Conservation (phyloP, 2,329 filamentous ascomycete genomes). For the Botryotinia calthae region DNA sequence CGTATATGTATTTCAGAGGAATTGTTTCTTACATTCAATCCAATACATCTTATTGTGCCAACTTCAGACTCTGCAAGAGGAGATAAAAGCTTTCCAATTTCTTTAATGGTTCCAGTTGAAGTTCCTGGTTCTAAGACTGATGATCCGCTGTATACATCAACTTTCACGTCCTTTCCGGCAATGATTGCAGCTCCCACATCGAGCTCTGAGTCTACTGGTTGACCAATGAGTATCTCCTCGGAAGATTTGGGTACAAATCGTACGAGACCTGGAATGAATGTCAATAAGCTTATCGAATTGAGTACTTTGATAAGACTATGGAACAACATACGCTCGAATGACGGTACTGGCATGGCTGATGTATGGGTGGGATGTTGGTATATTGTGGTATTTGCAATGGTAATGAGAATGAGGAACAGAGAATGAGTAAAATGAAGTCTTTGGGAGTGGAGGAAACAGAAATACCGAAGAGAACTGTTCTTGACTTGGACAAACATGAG, state of each 20-base stretch:
- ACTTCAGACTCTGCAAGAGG: slow-evolving; percentile 46
- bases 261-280: slow-evolving; percentile 50
- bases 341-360: slow-evolving; percentile 21
- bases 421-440: background rate
- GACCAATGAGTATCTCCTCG: slow-evolving; percentile 52
- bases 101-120: slow-evolving; percentile 47
- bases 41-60: slow-evolving; percentile 50
- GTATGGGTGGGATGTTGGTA: background rate
- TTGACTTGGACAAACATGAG: background rate
- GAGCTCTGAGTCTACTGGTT: slow-evolving; percentile 48
- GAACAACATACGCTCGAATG: slow-evolving; percentile 31
- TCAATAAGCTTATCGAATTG: background rate
- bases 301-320: background rate
- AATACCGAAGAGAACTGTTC: background rate
- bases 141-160: slow-evolving; percentile 55
- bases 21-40: slow-evolving; percentile 45
- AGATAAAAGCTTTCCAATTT: slow-evolving; percentile 45
- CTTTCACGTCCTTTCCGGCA: slow-evolving; percentile 54
- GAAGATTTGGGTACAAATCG: slow-evolving; percentile 56
- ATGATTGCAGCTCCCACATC: slow-evolving; percentile 58
- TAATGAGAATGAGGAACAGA: background rate
- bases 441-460: background rate
- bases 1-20: background rate
- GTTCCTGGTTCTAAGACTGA: slow-evolving; percentile 56
- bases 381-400: background rate